Evolutionary conservation across 208 protist species (phyloP).

Genomic region (Leishmania arabica): DNA sequence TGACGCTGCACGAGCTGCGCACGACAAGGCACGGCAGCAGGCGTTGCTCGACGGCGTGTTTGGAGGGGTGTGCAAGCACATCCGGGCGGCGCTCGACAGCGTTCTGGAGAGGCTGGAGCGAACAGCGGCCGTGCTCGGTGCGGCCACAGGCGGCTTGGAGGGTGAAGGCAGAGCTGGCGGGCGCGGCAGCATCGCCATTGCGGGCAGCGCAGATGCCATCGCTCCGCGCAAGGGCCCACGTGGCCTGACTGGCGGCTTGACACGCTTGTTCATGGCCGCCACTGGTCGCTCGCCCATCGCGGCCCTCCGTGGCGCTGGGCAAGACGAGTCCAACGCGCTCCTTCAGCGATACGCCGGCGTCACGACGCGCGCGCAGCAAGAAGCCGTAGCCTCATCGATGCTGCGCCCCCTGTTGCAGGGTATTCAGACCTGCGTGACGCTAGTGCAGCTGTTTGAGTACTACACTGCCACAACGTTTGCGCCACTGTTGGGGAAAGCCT

Average conservation of each 20-base stretch:
- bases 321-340: slow-evolving; percentile 15
- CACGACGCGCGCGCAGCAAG: slow-evolving; percentile 62
- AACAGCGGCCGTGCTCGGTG: slow-evolving; percentile 25
- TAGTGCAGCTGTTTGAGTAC: slow-evolving; percentile 80
- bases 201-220: neutral
- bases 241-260: slow-evolving; percentile 42
- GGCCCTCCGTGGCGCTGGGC: slow-evolving; percentile 5
- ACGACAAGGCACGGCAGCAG: slow-evolving; percentile 21
- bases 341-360: slow-evolving; percentile 51
- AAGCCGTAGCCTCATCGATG: slow-evolving; percentile 38
- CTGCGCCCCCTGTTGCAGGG: slow-evolving; percentile 43
- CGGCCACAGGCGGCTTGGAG: neutral
- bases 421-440: slow-evolving; percentile 49
- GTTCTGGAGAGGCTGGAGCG: slow-evolving; percentile 64
- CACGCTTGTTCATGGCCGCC: slow-evolving; percentile 43
- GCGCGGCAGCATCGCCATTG: neutral
- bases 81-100: slow-evolving; percentile 57
- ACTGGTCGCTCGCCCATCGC: slow-evolving; percentile 30
- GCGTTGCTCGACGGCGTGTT: slow-evolving; percentile 62
- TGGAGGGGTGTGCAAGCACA: slow-evolving; percentile 71
- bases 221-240: slow-evolving; percentile 29
- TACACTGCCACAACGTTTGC: slow-evolving; percentile 58
- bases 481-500: slow-evolving; percentile 49
- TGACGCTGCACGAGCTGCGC: slow-evolving; percentile 8
- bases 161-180: neutral